Evolutionary conservation across 306 rosid species (phyloP), one percentile per base, ranked within the genome.

Genomic region (Citrullus amarus): DNA sequence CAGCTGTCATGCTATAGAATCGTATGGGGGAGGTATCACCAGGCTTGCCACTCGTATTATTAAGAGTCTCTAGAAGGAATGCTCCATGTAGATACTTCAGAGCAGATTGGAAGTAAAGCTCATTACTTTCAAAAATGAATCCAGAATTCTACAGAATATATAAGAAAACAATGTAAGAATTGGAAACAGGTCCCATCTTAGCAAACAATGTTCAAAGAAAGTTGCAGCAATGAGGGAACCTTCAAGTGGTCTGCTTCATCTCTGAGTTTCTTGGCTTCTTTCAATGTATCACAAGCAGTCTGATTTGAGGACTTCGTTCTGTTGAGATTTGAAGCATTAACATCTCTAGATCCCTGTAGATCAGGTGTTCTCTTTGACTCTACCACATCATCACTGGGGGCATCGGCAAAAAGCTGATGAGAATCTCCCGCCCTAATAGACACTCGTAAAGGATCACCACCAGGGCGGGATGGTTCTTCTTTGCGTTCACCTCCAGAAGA

Each of bases 31-130:
- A 86, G 88, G 79, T 80, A 77, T 91, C 96, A 79, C 84, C 89
- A 55, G 82, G 82, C 85, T 84, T 90, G 82, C 83, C 86, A 87
- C 76, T 83, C 79, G 86, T 93, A 80, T 62, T 82, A 67, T 84
- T 75, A 79, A 80, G 80, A 79, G 79, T 79, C 83, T 93, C 97
- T 60, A 89, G 82, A 80, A 88, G 88, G 22, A 78, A 84, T 43
- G 96, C 93, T 80, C 91, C 97, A 60, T 84, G 96, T 82, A 93
- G 89, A 93, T 88, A 93, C 88, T 90, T 89, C 80, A 91, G 84
- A 86, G 93, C 97, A 83, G 98, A 92, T 81, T 93, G 86, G 80
- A 91, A 90, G 85, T 88, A 93, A 77, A 92, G 90, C 87, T 86
- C 97, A 14, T 83, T 86, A 81, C 98, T 91, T 86, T 91, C 96